These are phyloP conservation scores for Neofusicoccum sp. DNA, from an alignment of 2,329 filamentous ascomycete genomes.

Conservation along the genomic window DNA sequence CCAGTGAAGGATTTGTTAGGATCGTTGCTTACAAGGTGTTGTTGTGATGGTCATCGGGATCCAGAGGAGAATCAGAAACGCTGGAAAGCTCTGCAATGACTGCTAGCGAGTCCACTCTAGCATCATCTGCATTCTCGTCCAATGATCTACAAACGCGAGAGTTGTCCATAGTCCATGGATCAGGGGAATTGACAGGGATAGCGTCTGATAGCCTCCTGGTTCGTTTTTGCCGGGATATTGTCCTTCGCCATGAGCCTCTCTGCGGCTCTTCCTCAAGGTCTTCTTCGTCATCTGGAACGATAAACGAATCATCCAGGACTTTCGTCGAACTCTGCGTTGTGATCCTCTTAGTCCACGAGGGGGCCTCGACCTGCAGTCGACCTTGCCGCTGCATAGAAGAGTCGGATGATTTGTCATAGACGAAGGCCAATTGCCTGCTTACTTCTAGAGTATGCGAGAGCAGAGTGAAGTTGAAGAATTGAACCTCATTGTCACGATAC, in stretches of 20 bases:
- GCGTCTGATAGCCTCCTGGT: background rate
- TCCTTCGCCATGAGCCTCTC: background rate
- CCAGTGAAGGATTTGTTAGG: background rate
- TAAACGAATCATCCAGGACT: slow-evolving; percentile 28
- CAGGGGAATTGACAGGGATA: too few relatives aligned
- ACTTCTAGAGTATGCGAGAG: slow-evolving; percentile 28
- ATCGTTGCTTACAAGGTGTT: slow-evolving; percentile 1
- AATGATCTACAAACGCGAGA: background rate
- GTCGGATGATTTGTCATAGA: slow-evolving; percentile 2
- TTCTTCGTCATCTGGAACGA: slow-evolving; percentile 28
- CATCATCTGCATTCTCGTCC: background rate
- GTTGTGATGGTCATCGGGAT: background rate
- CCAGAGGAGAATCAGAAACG: background rate
- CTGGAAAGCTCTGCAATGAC: background rate
- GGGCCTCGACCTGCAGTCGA: slow-evolving; percentile 19
- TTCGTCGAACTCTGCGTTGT: slow-evolving; percentile 13
- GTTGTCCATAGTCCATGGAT: too few relatives aligned
- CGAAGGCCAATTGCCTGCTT: slow-evolving; percentile 24
- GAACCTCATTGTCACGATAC: slow-evolving; percentile 23
- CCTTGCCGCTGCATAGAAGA: background rate
- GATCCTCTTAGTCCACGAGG: slow-evolving; percentile 22
- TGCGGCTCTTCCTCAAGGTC: background rate
- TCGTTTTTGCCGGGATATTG: background rate
- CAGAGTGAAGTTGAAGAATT: slow-evolving; percentile 30
- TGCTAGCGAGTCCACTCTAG: background rate